A percentile compares a stretch with the other conserved stretches of the same genome.
These are phyloP conservation scores for Penicillium sp. DNA, from an alignment of 2,329 filamentous ascomycete species.

Conservation along the genomic window DNA sequence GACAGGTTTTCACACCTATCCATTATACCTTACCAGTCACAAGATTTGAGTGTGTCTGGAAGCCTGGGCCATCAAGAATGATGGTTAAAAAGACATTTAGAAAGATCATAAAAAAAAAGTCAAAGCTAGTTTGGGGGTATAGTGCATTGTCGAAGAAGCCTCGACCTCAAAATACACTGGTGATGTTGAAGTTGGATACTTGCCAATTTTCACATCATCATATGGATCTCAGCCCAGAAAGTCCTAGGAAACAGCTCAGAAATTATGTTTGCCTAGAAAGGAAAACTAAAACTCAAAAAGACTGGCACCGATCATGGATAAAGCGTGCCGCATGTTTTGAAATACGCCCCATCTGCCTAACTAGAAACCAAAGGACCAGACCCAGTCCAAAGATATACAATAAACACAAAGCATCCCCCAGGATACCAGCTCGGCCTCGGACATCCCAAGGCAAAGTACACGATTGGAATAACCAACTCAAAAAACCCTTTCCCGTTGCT, in stretches of 20 bases:
- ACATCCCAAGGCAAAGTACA: constrained; percentile 9
- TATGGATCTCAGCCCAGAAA: neutral
- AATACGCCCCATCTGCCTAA: constrained; percentile 3
- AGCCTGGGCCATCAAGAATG: too few relatives aligned
- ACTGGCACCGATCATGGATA: neutral
- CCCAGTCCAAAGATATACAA: constrained; percentile 14
- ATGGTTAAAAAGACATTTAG: too few relatives aligned
- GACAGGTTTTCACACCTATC: too few relatives aligned
- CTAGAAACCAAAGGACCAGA: constrained; percentile 1
- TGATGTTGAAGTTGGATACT: too few relatives aligned
- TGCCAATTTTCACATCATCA: too few relatives aligned
- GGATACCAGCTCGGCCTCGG: constrained; percentile 3
- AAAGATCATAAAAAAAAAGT: too few relatives aligned
- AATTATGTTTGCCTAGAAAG: neutral
- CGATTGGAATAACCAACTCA: neutral
- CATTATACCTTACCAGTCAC: too few relatives aligned
- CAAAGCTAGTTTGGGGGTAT: too few relatives aligned
- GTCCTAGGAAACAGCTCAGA: neutral
- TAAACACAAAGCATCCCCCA: constrained; percentile 12
- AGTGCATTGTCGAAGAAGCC: too few relatives aligned
- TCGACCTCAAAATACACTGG: too few relatives aligned
- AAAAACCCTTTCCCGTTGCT: constrained; percentile 12
- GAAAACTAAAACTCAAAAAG: neutral
- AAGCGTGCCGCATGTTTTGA: neutral
- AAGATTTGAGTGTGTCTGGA: too few relatives aligned